Base-by-base conservation (phyloP, 2,329 filamentous ascomycete species). In the Trichoderma koningiopsis region DNA sequence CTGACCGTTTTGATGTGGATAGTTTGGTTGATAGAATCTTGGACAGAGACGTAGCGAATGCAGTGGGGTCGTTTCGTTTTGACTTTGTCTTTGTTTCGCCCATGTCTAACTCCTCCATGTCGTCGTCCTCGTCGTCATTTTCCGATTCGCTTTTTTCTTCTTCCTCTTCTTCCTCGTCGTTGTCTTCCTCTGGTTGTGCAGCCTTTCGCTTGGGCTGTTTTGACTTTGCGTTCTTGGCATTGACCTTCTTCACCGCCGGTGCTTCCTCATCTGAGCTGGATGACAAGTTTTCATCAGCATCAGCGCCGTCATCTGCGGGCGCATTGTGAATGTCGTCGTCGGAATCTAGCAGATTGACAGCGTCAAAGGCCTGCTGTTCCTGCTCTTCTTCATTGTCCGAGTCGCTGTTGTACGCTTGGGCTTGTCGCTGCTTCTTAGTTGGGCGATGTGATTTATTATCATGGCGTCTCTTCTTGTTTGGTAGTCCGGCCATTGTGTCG, bases 21-120 rank as follows among this genome's bases (percentile, higher is more conserved):
- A 98, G 86, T 81, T 98, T 98, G 61, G 93, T 95, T 68, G 89
- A 90, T 56, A 99, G 86, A 78, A 99, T 97, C 80, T 96, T 97
- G 74, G 92, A 91, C 75, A 99, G 93, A 62, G 94, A 97, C 1
- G 91, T 97, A 29, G 95, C 93, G 79, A 99, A 98, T 64, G 93
- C 94, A 72, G 87, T 84, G 3, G 96, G 94, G 80, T 99, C 95
- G 81, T 97, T 97, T 77, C 94, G 91, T 82, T 98, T 98, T 16
- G 90, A 89, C 76, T 89, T 91, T 47, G 77, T 77, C 72, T 81
- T 81, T 58, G 74, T 77, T 14, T 75, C 62, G 80, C 49, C 80
- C 76, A 31, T 75, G 61, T 80, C 75, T 63, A 77, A 78, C 53
- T 77, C 76, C 49, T 76, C 76, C 16, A 76, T 76, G 6, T 77